Evolutionary conservation across 2,329 filamentous ascomycete genomes (phyloP), one percentile per base, ranked within the genome.

Genomic region (Aurifilum marmelostoma): DNA sequence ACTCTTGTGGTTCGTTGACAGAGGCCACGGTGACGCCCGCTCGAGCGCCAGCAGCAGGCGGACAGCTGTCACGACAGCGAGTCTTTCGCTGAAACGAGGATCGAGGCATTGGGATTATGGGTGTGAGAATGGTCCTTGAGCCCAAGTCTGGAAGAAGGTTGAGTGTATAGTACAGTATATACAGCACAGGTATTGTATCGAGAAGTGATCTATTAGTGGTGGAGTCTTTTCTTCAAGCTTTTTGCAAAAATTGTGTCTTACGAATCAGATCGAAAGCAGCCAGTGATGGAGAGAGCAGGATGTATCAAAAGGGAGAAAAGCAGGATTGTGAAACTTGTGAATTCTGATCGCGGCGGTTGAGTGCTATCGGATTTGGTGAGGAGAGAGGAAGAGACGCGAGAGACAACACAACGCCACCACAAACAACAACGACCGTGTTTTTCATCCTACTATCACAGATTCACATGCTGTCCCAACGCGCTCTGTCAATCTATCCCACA

Each of bases 101-200:
- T 21, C 5, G 32, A 37, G 32, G 21, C 56, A 59, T 59, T 59
- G 9, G n/a, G n/a, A n/a, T 59, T 59, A 2, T 4, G 11, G 2
- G 18, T 3, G 5, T 18, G 74, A 84, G 86, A 72, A 87, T 81
- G 71, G 85, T 86, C 75, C 85, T 85, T 77, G 87, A 85, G 65
- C 84, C 85, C 67, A 85, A 85, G 39, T 85, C 87, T 8, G 85
- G 7, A 5, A 21, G 21, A 88, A 56, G n/a, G 65, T 52, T 29
- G 65, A 43, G 63, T n/a, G n/a, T n/a, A n/a, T n/a, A 64, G 7
- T 29, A 34, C 29, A 58, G 7, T 27, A n/a, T 2, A 47, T 27
- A n/a, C 7, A 47, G 21, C 21, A 47, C 43, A 9, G 14, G 4
- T 29, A 18, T 58, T 5, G 37, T 59, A 6, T 18, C 64, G 32